Evolutionary conservation across 2,329 filamentous ascomycete genomes (phyloP).

Genomic region (Exophiala sp.): DNA sequence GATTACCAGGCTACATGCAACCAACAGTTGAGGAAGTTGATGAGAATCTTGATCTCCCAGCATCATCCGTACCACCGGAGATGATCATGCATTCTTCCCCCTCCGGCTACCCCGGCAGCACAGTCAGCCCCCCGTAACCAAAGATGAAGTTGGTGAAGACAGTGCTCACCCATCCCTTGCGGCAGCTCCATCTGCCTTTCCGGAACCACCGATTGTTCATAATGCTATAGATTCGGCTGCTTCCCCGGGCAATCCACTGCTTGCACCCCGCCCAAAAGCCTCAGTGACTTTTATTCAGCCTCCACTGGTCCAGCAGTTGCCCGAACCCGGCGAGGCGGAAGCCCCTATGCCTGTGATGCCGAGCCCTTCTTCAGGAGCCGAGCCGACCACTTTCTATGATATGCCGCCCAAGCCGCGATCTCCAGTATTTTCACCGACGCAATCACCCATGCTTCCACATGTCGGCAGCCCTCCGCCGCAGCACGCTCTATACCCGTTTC

Average conservation of each 20-base stretch:
- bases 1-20: constrained; percentile 17
- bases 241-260: constrained; percentile 7
- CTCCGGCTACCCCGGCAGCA: background rate
- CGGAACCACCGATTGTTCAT: background rate
- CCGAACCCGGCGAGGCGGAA: constrained; percentile 34
- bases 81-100: background rate
- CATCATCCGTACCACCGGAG: background rate
- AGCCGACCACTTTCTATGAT: constrained; percentile 1
- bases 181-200: constrained; percentile 1
- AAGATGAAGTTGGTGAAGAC: background rate
- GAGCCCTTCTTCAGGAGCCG: constrained; percentile 19
- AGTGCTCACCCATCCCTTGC: background rate
- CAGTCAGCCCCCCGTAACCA: background rate
- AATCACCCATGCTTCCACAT: constrained; percentile 20
- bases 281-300: constrained; percentile 17
- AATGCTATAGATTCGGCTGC: background rate
- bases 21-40: constrained; percentile 24
- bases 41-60: background rate
- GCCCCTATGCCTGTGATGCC: constrained; percentile 36
- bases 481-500: constrained; percentile 12
- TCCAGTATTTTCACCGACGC: constrained; percentile 17
- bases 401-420: constrained; percentile 5
- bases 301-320: constrained; percentile 4
- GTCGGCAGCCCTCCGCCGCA: constrained; percentile 18
- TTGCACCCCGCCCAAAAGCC: constrained; percentile 15